Base-by-base conservation (phyloP, 2,329 filamentous ascomycete genomes). In the Verticillium longisporum region DNA sequence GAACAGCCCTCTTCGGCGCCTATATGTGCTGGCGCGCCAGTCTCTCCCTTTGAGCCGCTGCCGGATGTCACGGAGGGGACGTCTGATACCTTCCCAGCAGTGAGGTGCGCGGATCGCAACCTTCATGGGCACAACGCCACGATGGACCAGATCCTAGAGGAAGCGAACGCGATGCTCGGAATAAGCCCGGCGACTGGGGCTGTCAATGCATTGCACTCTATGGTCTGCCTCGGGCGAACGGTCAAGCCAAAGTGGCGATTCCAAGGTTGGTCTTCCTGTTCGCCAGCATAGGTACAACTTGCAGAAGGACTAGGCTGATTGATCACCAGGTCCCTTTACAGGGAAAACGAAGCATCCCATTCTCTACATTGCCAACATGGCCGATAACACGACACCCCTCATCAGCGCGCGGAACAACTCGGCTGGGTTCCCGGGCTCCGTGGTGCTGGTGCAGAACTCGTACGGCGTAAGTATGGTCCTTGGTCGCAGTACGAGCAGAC, bases 381-480 rank as follows among this genome's bases (percentile, higher is more conserved):
- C 74, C 14, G 80, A 82, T 63, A 81, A 80, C 53, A 73, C 81
- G 31, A 82, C 80, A n/a, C 80, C 80, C 18, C 65, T 77, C 2
- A 65, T 75, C 18, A 80, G 77, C 62, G 78, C 80, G 4, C 62
- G 72, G n/a, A 78, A 77, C 61, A 78, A 79, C 70, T 77, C 70
- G 15, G 71, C 68, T 2, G 72, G 74, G 0, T 83, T 83, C 58
- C 73, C 73, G 0, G 75, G 73, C 14, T 81, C 80, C 0, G 73
- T 75, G 0, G 70, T 84, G 6, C 67, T 84, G 32, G 72, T 77
- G 13, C 80, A 82, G 65, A 78, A 83, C 55, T 77, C 78, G 1
- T 83, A 79, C 50, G 82, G 82, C 4, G 80, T 81, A 72, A 70
- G 78, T 70, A 10, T 31, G 26, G 26, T 5, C 9, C 14, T 14